These are phyloP conservation scores for Trypanosomatidae sp. DNA, from an alignment of 208 protist species.

Conservation along the genomic window DNA sequence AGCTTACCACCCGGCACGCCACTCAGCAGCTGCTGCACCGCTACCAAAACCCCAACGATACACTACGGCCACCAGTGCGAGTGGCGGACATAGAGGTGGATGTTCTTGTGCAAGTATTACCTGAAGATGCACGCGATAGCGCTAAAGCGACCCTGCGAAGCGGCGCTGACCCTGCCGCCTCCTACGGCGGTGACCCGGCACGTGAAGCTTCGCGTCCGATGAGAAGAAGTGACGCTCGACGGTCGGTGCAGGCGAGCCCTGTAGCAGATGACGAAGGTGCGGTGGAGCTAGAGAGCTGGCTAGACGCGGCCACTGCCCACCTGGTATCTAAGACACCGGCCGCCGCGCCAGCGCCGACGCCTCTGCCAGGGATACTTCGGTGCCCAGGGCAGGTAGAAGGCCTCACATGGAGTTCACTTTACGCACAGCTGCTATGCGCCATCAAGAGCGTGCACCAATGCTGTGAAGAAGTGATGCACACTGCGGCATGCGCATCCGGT, in stretches of 20 bases:
- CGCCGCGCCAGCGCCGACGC: constrained; percentile 4
- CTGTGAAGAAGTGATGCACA: not conserved
- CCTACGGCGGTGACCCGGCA: not conserved
- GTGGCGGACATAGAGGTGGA: constrained; percentile 9
- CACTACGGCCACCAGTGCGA: not conserved
- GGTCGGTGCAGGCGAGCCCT: not conserved
- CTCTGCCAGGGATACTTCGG: not conserved
- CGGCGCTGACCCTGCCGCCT: not conserved
- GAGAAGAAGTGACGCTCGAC: not conserved
- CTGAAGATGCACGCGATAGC: not conserved
- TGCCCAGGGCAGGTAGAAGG: not conserved
- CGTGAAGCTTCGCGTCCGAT: not conserved
- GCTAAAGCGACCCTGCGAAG: not conserved
- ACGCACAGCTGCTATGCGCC: constrained; percentile 2
- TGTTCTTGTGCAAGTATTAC: constrained; percentile 13
- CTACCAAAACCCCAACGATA: not conserved
- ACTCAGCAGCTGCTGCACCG: constrained; percentile 13
- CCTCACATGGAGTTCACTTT: not conserved
- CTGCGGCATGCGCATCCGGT: not conserved
- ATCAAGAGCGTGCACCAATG: not conserved
- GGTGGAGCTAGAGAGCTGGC: not conserved
- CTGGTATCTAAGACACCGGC: not conserved
- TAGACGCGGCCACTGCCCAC: not conserved
- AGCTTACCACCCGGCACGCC: constrained; percentile 13
- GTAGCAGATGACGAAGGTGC: not conserved